phyloP scores from a whole-genome alignment of 345 rosid species.

The Acer campestre region DNA sequence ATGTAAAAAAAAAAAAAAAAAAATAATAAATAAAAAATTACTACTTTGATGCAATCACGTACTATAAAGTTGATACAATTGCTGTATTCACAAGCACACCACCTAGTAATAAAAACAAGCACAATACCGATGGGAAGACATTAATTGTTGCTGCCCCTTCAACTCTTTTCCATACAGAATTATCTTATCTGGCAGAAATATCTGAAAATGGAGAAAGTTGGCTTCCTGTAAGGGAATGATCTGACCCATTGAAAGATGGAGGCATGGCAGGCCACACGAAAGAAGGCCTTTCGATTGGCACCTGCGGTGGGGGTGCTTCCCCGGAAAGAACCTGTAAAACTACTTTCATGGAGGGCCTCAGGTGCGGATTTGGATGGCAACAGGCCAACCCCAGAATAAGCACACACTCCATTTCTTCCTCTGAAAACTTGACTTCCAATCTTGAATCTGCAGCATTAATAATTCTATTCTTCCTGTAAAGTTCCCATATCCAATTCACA shows the following conservation, averaged over 20 bases:
- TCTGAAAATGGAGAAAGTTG: slow-evolving; percentile 37
- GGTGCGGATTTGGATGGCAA: slow-evolving; percentile 75
- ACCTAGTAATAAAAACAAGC: too few species aligned
- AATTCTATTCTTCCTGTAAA: slow-evolving; percentile 46
- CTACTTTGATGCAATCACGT: too few species aligned
- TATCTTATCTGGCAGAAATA: slow-evolving; percentile 39
- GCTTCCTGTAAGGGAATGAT: slow-evolving; percentile 37
- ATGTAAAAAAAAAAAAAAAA: too few species aligned
- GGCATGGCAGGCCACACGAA: slow-evolving; percentile 79
- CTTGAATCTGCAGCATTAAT: slow-evolving; percentile 54
- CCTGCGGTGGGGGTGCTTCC: slow-evolving; percentile 49
- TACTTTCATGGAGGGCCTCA: slow-evolving; percentile 65
- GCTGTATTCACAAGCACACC: too few species aligned
- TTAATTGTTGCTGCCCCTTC: background rate
- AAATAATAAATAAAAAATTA: too few species aligned
- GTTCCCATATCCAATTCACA: slow-evolving; percentile 73
- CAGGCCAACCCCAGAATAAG: slow-evolving; percentile 74
- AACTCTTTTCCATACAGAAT: background rate
- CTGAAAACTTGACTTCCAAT: slow-evolving; percentile 36
- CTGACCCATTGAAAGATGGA: slow-evolving; percentile 49
- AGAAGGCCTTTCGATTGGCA: slow-evolving; percentile 64
- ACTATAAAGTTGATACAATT: too few species aligned
- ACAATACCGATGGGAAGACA: background rate
- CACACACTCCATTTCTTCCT: slow-evolving; percentile 45
- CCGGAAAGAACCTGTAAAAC: slow-evolving; percentile 69